Conservation (phyloP, 2,329 filamentous ascomycete genomes). For the Diaporthe sp. region DNA sequence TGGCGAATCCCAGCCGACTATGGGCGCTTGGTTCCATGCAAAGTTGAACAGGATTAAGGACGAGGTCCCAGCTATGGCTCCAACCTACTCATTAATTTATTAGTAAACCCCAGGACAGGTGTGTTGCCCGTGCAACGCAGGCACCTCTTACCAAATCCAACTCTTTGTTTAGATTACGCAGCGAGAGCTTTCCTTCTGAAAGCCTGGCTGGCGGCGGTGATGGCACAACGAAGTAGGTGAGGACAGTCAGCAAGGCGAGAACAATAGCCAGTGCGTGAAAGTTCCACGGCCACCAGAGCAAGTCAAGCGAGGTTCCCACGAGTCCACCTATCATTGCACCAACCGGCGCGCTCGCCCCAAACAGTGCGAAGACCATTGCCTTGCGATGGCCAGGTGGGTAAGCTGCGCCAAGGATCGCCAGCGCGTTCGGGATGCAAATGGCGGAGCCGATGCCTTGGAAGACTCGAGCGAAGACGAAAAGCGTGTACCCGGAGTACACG, state of each 20-base stretch:
- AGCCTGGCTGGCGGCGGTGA: conserved; percentile 30
- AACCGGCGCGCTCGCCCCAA: conserved; percentile 46
- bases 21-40: conserved; percentile 68
- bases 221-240: conserved; percentile 38
- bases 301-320: conserved; percentile 43
- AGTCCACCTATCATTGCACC: conserved; percentile 42
- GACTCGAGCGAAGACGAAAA: conserved; percentile 58
- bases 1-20: conserved; percentile 60
- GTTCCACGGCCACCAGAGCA: conserved; percentile 46
- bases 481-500: conserved; percentile 42
- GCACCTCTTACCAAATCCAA: conserved; percentile 39
- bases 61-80: conserved; percentile 52
- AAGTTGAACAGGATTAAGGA: conserved; percentile 67
- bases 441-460: conserved; percentile 66
- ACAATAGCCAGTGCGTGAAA: conserved; percentile 42
- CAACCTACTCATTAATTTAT: conserved; percentile 15
- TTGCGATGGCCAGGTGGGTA: conserved; percentile 54
- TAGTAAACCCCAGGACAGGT: neutral
- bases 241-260: conserved; percentile 39
- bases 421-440: conserved; percentile 64
- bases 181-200: neutral
- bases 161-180: conserved; percentile 34
- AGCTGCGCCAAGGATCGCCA: conserved; percentile 64
- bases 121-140: neutral
- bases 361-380: conserved; percentile 47